Percentiles rank a stretch among this genome's conserved stretches.
Conservation (phyloP, 2,329 filamentous ascomycete genomes). For the Exserohilum rostratum region DNA sequence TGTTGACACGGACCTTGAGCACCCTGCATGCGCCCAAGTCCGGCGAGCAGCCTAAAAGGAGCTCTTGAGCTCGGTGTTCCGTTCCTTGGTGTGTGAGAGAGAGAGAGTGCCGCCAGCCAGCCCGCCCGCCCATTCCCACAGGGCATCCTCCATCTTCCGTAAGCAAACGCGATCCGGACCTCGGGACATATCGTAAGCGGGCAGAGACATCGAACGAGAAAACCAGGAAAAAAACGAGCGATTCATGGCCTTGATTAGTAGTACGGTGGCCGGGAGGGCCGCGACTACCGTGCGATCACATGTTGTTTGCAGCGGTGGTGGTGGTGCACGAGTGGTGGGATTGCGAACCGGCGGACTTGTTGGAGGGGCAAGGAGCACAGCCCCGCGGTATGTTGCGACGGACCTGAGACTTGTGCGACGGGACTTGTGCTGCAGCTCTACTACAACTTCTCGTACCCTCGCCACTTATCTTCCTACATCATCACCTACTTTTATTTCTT, state of each 20-base stretch:
- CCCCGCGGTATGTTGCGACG: not conserved
- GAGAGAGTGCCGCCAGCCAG: too few species aligned
- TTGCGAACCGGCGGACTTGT: not conserved
- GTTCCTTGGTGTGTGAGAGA: not conserved
- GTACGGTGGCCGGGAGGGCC: not conserved
- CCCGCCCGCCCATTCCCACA: not conserved
- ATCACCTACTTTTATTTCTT: not conserved
- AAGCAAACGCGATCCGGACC: not conserved
- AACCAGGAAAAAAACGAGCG: too few species aligned
- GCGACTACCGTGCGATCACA: not conserved
- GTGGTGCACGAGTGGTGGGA: not conserved
- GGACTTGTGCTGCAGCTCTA: too few species aligned
- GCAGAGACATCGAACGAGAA: not conserved
- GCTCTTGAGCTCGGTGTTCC: not conserved
- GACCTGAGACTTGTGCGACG: not conserved
- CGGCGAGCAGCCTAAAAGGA: not conserved
- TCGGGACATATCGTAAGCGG: not conserved
- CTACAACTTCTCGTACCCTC: not conserved
- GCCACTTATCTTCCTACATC: not conserved
- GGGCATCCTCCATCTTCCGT: not conserved
- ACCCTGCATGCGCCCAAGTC: not conserved
- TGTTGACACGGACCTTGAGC: not conserved
- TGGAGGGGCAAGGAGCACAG: conserved; percentile 2
- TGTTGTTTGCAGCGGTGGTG: not conserved
- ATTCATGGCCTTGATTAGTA: not conserved